A percentile compares a stretch with the other conserved stretches of the same genome.
phyloP scores from a whole-genome alignment of 768 basidiomycete species.

The Boletus edulis region DNA sequence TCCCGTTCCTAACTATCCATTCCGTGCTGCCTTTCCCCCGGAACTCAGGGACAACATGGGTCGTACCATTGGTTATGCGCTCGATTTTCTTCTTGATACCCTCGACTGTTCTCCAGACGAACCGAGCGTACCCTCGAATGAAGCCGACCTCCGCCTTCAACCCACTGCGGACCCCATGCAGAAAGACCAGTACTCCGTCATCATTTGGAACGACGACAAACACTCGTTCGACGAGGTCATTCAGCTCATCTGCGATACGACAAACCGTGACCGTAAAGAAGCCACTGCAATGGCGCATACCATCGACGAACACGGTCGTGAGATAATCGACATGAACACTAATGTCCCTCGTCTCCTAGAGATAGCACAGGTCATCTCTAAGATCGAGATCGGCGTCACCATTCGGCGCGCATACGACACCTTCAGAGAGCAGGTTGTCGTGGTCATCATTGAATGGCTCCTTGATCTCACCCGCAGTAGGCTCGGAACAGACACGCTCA shows the following conservation, averaged over 20 bases:
- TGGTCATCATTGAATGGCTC: slow-evolving; percentile 84
- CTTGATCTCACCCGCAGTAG: slow-evolving; percentile 75
- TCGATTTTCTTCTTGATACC: slow-evolving; percentile 83
- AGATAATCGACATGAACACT: slow-evolving; percentile 75
- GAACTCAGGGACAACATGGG: slow-evolving; percentile 75
- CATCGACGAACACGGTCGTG: slow-evolving; percentile 79
- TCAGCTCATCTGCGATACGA: slow-evolving; percentile 59
- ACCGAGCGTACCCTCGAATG: slow-evolving; percentile 59
- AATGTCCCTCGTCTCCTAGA: slow-evolving; percentile 57
- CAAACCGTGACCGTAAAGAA: slow-evolving; percentile 50
- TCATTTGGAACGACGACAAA: slow-evolving; percentile 97
- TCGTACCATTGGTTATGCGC: slow-evolving; percentile 68
- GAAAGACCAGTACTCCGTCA: slow-evolving; percentile 76
- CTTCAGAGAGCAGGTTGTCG: slow-evolving; percentile 82
- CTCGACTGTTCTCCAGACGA: slow-evolving; percentile 83
- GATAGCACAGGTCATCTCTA: slow-evolving; percentile 72
- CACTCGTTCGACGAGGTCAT: slow-evolving; percentile 91
- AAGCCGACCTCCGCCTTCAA: slow-evolving; percentile 69
- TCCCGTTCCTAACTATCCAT: slow-evolving; percentile 57
- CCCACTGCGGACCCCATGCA: slow-evolving; percentile 76
- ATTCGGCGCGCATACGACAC: slow-evolving; percentile 85
- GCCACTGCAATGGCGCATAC: slow-evolving; percentile 53
- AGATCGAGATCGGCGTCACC: slow-evolving; percentile 91
- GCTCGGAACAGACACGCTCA: slow-evolving; percentile 61
- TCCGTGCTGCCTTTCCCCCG: slow-evolving; percentile 53